Evolutionary conservation across 805 yeast genomes (phyloP).

Genomic region (Pichia insulana): DNA sequence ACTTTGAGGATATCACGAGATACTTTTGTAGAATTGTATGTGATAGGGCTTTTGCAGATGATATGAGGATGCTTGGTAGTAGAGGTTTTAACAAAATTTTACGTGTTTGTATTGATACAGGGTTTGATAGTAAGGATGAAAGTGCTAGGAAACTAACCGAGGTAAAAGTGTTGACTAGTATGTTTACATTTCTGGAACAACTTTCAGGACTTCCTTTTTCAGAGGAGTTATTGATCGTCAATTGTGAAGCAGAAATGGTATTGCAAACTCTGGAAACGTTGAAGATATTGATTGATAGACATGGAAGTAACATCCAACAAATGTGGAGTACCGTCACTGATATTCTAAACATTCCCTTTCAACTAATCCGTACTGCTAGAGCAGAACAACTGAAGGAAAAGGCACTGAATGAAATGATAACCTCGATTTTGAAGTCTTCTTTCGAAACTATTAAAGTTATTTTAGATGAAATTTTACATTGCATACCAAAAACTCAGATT

Average conservation of each 20-base stretch:
- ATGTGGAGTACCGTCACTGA: slow-evolving; percentile 68
- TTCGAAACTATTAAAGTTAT: slow-evolving; percentile 79
- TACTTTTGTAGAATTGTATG: slow-evolving; percentile 40
- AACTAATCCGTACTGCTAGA: slow-evolving; percentile 26
- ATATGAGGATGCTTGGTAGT: slow-evolving; percentile 40
- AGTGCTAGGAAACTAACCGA: slow-evolving; percentile 30
- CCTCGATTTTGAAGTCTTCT: slow-evolving; percentile 51
- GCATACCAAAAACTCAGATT: slow-evolving; percentile 60
- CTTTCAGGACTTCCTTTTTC: slow-evolving; percentile 33
- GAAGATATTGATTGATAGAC: slow-evolving; percentile 67
- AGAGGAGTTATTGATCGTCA: slow-evolving; percentile 36
- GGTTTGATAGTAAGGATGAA: slow-evolving; percentile 24
- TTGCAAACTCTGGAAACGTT: slow-evolving; percentile 53
- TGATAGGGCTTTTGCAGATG: slow-evolving; percentile 34
- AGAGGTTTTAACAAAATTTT: slow-evolving; percentile 45
- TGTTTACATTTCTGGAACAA: slow-evolving; percentile 36
- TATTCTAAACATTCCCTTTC: slow-evolving; percentile 54
- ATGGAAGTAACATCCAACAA: slow-evolving; percentile 48
- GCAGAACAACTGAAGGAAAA: slow-evolving; percentile 19
- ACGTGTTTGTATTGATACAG: slow-evolving; percentile 31
- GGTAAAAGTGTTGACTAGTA: slow-evolving; percentile 37
- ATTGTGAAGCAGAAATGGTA: slow-evolving; percentile 61
- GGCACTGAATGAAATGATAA: slow-evolving; percentile 38
- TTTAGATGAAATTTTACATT: slow-evolving; percentile 73
- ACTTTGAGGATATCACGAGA: slow-evolving; percentile 41